Evolutionary conservation across 345 rosid species (phyloP).

Genomic region (thale cress (Arabidopsis thaliana)): DNA sequence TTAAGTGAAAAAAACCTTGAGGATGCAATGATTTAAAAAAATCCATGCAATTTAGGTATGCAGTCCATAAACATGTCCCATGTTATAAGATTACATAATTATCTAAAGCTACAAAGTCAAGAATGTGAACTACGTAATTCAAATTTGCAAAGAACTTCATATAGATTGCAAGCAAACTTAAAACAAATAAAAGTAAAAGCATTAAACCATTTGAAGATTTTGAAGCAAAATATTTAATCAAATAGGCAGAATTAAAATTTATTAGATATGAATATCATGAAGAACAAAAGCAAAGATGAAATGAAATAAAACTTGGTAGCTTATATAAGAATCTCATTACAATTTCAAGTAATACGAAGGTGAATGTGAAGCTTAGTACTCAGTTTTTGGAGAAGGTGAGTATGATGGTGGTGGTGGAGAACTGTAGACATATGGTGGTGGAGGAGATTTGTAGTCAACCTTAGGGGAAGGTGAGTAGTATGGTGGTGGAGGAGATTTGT

Average conservation of each 20-base stretch:
- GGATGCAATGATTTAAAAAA: background rate
- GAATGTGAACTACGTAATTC: background rate
- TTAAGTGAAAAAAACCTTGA: background rate
- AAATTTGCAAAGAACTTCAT: background rate
- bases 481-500: background rate
- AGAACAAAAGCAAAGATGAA: background rate
- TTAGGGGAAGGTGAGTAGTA: background rate
- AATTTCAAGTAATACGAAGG: background rate
- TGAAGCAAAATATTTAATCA: background rate
- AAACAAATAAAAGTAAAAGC: background rate
- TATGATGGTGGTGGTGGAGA: background rate
- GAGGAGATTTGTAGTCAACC: background rate
- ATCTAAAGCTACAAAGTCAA: background rate
- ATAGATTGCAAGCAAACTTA: background rate
- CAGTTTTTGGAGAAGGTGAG: constrained; percentile 12
- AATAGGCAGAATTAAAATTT: background rate
- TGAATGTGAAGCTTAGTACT: background rate
- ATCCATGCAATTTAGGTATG: background rate
- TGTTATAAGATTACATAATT: background rate
- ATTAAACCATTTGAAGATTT: background rate
- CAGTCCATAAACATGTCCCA: constrained; percentile 3
- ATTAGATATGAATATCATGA: background rate
- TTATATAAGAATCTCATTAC: background rate
- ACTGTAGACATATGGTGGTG: constrained; percentile 5
- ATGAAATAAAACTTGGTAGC: background rate